Conservation (phyloP, 305 asterid species). For the Solanum hybrid region DNA sequence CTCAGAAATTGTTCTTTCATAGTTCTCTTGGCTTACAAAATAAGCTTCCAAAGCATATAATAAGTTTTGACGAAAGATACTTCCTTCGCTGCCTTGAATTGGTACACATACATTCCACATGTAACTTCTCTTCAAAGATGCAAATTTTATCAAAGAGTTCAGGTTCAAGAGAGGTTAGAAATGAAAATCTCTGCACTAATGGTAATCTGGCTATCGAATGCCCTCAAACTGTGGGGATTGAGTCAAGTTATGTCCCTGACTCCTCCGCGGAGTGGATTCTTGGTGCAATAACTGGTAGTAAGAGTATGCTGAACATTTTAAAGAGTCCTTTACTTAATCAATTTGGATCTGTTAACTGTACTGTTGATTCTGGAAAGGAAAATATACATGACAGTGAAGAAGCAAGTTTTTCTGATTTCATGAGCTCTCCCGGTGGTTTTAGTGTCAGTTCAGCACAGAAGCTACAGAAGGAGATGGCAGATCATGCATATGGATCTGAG, state of each 20-base stretch:
- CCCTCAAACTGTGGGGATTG: slow-evolving; percentile 19
- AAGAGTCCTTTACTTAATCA: slow-evolving; percentile 52
- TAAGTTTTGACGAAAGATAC: slow-evolving; percentile 57
- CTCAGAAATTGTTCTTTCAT: slow-evolving; percentile 28
- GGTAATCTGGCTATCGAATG: slow-evolving; percentile 23
- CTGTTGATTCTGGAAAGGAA: slow-evolving; percentile 12
- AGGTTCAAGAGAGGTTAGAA: slow-evolving; percentile 20
- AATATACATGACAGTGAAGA: slow-evolving; percentile 15
- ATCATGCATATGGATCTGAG: slow-evolving; percentile 15
- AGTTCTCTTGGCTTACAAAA: slow-evolving; percentile 23
- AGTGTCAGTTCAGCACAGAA: slow-evolving; percentile 16
- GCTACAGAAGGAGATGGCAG: slow-evolving; percentile 22
- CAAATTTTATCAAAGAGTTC: slow-evolving; percentile 21
- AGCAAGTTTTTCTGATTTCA: slow-evolving; percentile 15
- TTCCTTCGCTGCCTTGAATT: slow-evolving; percentile 54
- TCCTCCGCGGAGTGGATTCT: slow-evolving; percentile 34
- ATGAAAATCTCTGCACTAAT: slow-evolving; percentile 19
- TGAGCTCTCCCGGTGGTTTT: slow-evolving; percentile 21
- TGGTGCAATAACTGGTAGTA: slow-evolving; percentile 43
- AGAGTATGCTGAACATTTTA: slow-evolving; percentile 65
- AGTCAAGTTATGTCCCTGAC: slow-evolving; percentile 9
- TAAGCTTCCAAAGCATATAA: slow-evolving; percentile 49
- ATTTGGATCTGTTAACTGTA: slow-evolving; percentile 23
- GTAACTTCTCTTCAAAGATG: slow-evolving; percentile 27
- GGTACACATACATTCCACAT: slow-evolving; percentile 41